Percentiles rank a stretch among this genome's conserved stretches.
Evolutionary conservation across 2,329 filamentous ascomycete genomes (phyloP).

Genomic region (Hypoxylon sp.): DNA sequence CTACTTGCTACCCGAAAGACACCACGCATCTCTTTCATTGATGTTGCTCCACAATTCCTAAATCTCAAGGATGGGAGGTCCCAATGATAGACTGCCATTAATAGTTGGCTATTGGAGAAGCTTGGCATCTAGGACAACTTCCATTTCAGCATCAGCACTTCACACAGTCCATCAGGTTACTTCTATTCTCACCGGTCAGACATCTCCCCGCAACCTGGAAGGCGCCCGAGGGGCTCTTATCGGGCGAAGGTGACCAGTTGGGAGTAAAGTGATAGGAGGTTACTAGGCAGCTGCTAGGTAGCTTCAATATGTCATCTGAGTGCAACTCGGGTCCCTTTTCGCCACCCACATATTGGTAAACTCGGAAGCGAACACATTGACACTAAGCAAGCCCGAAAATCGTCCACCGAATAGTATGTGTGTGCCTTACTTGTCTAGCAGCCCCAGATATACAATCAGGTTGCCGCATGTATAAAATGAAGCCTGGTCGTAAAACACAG

Average conservation of each 20-base stretch:
- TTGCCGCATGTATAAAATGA: slow-evolving; percentile 9
- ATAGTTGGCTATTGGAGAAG: slow-evolving; percentile 24
- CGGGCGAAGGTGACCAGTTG: slow-evolving; percentile 1
- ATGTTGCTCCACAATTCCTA: slow-evolving; percentile 14
- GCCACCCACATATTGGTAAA: slow-evolving; percentile 30
- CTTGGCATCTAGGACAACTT: slow-evolving; percentile 29
- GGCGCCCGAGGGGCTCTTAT: slow-evolving; percentile 4
- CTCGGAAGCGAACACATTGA: slow-evolving; percentile 32
- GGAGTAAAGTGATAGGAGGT: slow-evolving; percentile 17
- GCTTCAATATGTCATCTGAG: slow-evolving; percentile 25
- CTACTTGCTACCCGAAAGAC: slow-evolving; percentile 21
- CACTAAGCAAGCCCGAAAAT: slow-evolving; percentile 14
- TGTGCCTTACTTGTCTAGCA: not conserved
- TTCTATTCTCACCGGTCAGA: slow-evolving; percentile 16
- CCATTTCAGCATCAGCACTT: slow-evolving; percentile 20
- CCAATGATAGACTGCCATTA: slow-evolving; percentile 27
- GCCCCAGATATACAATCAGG: not conserved
- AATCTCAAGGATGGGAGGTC: slow-evolving; percentile 20
- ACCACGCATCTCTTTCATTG: slow-evolving; percentile 17
- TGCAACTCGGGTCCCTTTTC: slow-evolving; percentile 31
- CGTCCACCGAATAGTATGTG: slow-evolving; percentile 18
- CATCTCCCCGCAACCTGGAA: slow-evolving; percentile 1
- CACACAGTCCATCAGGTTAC: slow-evolving; percentile 3
- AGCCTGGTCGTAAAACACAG: slow-evolving; percentile 4
- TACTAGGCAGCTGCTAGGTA: too few relatives aligned